Evolutionary conservation across 140 eudicot species (phyloP).

Genomic region (Erigeron philadelphicus): DNA sequence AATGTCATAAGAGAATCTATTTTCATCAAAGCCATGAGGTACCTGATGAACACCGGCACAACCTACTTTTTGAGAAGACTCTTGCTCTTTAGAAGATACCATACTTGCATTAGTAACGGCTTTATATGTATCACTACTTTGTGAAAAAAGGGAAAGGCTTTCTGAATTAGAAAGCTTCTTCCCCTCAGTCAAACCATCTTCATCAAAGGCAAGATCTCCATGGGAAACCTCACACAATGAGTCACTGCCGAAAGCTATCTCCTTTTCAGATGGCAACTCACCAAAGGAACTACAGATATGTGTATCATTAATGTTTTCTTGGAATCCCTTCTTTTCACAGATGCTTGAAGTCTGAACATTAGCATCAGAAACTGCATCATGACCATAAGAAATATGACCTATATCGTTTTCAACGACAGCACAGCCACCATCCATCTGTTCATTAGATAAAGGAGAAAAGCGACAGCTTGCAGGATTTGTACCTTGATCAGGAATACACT

Average conservation of each 20-base stretch:
- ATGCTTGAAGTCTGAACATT: slow-evolving; percentile 31
- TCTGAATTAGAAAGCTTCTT: slow-evolving; percentile 31
- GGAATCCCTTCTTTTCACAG: slow-evolving; percentile 25
- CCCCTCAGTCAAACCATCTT: slow-evolving; percentile 24
- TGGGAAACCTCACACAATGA: slow-evolving; percentile 30
- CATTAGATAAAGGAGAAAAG: slow-evolving; percentile 23
- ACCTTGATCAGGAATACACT: slow-evolving; percentile 11
- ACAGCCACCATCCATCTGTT: neutral
- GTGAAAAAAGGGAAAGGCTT: slow-evolving; percentile 27
- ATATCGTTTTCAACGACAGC: slow-evolving; percentile 17
- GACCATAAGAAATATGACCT: slow-evolving; percentile 13
- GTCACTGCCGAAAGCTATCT: slow-evolving; percentile 29
- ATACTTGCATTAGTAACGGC: slow-evolving; percentile 16
- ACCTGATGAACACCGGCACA: slow-evolving; percentile 25
- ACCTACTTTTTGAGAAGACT: slow-evolving; percentile 24
- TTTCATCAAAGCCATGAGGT: slow-evolving; percentile 20
- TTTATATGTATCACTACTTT: slow-evolving; percentile 15
- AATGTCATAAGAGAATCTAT: slow-evolving; percentile 19
- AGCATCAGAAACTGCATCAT: slow-evolving; percentile 32
- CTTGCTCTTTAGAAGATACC: slow-evolving; percentile 25
- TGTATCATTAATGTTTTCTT: slow-evolving; percentile 25
- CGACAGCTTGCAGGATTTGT: slow-evolving; percentile 22
- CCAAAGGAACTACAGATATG: slow-evolving; percentile 17
- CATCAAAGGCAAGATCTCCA: slow-evolving; percentile 23
- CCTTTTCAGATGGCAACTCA: slow-evolving; percentile 34